phyloP scores from a whole-genome alignment of 2,329 filamentous ascomycete genomes.

The Seiridium cupressi region DNA sequence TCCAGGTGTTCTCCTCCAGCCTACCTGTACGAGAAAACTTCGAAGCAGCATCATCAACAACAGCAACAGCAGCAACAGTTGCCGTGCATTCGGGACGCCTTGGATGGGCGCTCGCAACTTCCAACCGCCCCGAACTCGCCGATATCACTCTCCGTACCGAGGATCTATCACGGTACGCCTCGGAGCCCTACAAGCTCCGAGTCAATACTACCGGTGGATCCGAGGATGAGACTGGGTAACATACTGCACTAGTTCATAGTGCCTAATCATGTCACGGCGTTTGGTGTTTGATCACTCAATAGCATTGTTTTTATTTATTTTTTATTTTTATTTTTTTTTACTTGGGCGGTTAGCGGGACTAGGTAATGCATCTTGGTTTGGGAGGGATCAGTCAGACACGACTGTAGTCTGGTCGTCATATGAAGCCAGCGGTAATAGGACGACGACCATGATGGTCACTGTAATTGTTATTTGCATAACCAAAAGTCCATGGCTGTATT shows the following conservation, averaged over 20 bases:
- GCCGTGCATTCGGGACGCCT: conserved; percentile 27
- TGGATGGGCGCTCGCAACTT: conserved; percentile 18
- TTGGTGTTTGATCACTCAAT: neutral
- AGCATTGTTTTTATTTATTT: neutral
- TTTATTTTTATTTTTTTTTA: too few relatives aligned
- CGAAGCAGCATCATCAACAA: neutral
- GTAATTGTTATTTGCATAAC: neutral
- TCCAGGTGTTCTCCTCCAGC: conserved; percentile 8
- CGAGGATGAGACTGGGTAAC: conserved; percentile 11
- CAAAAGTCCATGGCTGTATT: neutral
- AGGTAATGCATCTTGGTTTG: neutral
- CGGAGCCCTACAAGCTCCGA: neutral
- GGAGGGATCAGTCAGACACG: too few relatives aligned
- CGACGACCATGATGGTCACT: neutral
- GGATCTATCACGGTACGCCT: neutral
- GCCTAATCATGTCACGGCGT: neutral
- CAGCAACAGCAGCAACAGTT: conserved; percentile 9
- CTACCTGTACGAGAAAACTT: neutral
- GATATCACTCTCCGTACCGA: conserved; percentile 9
- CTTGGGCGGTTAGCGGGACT: neutral
- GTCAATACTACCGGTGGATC: neutral
- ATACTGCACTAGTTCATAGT: conserved; percentile 2
- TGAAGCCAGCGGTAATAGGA: neutral
- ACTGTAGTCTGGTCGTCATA: too few relatives aligned
- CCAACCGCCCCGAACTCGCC: conserved; percentile 35